Base-by-base conservation (phyloP, 768 basidiomycete genomes). In the Naganishia onofrii region DNA sequence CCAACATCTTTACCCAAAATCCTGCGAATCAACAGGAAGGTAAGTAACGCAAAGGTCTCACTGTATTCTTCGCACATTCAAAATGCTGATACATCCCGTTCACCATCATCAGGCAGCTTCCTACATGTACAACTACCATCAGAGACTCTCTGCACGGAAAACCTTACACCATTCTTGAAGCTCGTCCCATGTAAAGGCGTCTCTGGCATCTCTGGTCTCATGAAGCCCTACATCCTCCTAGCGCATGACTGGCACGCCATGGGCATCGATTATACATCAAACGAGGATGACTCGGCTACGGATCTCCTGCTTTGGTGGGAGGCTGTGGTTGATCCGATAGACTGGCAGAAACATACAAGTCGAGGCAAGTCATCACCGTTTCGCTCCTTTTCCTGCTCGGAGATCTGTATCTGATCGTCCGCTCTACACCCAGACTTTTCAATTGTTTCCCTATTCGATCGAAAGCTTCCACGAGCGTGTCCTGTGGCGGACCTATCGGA, bases 81-180 rank as follows among this genome's bases (percentile, higher is more conserved):
- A 6, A 19, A 42, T 23, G 19, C 54, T 70, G n/a, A 36, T 86
- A 86, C 21, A 26, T 36, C 17, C 38, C 42, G 34, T 42, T 63
- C 19, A 38, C n/a, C 36, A 53, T 17, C 6, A 38, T 44, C 36
- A 48, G 32, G 28, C 51, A 53, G 32, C 53, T 69, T 92, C 29
- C 87, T 88, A 70, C 89, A 93, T 74, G 91, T 90, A 1, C 86
- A 87, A 9, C 85, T 90, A 23, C 89, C 90, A 8, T 90, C 88
- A 3, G 91, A 94, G 77, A 84, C 88, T 74, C 90, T 97, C n/a
- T 99, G 95, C 78, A 98, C 95, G 5, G 96, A 98, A 78, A 97
- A 97, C 76, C 83, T 98, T 10, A 97, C 95, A 0, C 95, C 96
- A 0, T 96, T 98, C 82, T 85, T 97, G 69, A 93, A 95, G 78